Conservation (phyloP, 2,329 filamentous ascomycete genomes). For the Lasiodiplodia gonubiensis region DNA sequence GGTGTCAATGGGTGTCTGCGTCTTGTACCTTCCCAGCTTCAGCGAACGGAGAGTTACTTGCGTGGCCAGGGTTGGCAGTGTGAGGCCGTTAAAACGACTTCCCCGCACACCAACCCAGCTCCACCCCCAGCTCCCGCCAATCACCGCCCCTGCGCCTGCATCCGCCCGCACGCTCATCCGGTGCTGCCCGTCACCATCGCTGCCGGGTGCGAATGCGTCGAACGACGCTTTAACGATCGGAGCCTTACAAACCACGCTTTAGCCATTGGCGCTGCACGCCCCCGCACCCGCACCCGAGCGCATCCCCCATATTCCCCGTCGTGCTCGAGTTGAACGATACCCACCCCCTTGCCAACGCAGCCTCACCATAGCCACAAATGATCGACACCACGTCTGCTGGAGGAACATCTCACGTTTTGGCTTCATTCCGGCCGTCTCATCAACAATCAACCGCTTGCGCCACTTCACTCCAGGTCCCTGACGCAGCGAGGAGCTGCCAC, state of each 20-base stretch:
- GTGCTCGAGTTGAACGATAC: background rate
- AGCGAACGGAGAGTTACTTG: constrained; percentile 24
- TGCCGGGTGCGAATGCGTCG: background rate
- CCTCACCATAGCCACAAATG: background rate
- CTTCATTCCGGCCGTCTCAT: background rate
- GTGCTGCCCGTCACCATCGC: constrained; percentile 18
- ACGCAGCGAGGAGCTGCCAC: background rate
- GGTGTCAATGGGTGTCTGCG: constrained; percentile 26
- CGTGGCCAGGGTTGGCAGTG: background rate
- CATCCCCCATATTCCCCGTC: constrained; percentile 17
- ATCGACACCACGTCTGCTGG: background rate
- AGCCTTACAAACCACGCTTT: background rate
- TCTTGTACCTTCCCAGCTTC: constrained; percentile 20
- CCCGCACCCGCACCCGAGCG: constrained; percentile 21
- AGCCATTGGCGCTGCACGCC: constrained; percentile 14
- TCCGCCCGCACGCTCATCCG: constrained; percentile 13
- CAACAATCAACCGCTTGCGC: background rate
- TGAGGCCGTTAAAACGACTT: constrained; percentile 19
- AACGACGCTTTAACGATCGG: background rate
- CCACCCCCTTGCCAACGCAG: background rate
- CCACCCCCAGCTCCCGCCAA: constrained; percentile 18
- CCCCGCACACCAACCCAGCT: constrained; percentile 19
- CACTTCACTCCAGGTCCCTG: background rate
- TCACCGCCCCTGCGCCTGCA: constrained; percentile 1
- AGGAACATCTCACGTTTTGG: background rate